Evolutionary conservation across 441 rosid genomes (phyloP), one percentile per base, ranked within the genome.

Genomic region (Mallotus repandus): DNA sequence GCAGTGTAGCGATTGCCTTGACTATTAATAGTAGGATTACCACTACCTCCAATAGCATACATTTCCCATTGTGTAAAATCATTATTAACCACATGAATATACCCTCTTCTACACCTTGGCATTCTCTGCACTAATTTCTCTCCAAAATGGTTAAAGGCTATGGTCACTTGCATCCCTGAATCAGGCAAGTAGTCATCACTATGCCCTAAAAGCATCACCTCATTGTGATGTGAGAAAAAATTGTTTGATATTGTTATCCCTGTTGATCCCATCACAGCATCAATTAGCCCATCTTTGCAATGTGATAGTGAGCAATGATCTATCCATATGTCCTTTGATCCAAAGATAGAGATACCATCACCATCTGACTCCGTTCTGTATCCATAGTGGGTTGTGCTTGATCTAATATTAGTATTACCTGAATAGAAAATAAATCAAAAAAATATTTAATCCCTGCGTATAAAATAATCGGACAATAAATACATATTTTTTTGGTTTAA

Each of bases 31-130:
- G 99, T 92, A 5, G 99, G 98, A 76, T 80, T 89, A 19, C 93
- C 98, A 53, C 99, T 95, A 6, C 99, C 99, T 0, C 99, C 99
- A 62, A 95, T 92, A 0, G 98, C 99, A 43, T 95, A 92, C 99
- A 95, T 95, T 75, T 92, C 97, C 99, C 99, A 94, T 50, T 83
- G 86, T 0, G 99, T 92, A 74, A 87, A 94, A 71, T 92, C 99
- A 41, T 94, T 94, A 78, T 94, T 94, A 25, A 91, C 99, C n/a
- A 94, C 99, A 58, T 94, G 99, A 54, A 94, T 88, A 68, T 91
- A 94, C 14, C 99, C 99, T 14, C 81, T 86, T 65, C 99, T 76
- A 78, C 99, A 94, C 57, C 99, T 84, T 0, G 98, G 99, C 98
- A 95, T 95, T 45, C 99, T 79, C 74, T 94, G 98, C 58, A 94